Evolutionary conservation across 2,329 filamentous ascomycete genomes (phyloP).

Genomic region (Plectosphaerella cucumerina): DNA sequence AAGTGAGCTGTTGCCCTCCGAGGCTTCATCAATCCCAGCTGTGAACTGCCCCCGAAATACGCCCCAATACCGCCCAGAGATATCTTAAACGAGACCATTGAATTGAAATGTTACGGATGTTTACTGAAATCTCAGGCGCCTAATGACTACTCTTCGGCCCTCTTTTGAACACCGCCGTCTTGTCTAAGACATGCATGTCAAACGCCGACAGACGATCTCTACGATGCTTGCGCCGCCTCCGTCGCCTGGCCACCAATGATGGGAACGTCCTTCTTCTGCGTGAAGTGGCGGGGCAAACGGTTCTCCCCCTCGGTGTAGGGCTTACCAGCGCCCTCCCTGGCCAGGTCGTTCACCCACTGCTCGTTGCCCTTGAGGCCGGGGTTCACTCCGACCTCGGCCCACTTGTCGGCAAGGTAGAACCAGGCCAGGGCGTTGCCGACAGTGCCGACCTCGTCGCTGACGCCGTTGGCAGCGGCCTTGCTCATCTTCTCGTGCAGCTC

Average conservation of each 20-base stretch:
- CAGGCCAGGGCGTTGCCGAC: conserved; percentile 74
- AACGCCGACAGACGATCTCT: too few species aligned
- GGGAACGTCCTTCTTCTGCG: conserved; percentile 20
- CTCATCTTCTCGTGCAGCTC: conserved; percentile 65
- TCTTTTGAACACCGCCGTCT: too few species aligned
- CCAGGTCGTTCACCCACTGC: conserved; percentile 72
- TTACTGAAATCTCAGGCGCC: too few species aligned
- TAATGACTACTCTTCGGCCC: too few species aligned
- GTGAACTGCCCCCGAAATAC: too few species aligned
- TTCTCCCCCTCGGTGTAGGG: conserved; percentile 58
- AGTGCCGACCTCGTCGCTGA: conserved; percentile 78
- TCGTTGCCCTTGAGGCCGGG: conserved; percentile 52
- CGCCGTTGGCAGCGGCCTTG: conserved; percentile 56
- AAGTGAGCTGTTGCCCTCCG: too few species aligned
- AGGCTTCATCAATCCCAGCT: too few species aligned
- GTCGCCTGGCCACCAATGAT: background rate
- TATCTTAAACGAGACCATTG: too few species aligned
- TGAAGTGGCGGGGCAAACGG: conserved; percentile 48
- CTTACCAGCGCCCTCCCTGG: conserved; percentile 57
- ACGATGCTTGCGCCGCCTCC: background rate
- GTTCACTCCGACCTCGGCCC: conserved; percentile 48
- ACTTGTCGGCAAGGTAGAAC: conserved; percentile 71
- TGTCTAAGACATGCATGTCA: too few species aligned
- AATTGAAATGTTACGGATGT: too few species aligned
- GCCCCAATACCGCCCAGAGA: too few species aligned